These are phyloP conservation scores for Cercospora berteroae DNA, from an alignment of 2,329 filamentous ascomycete genomes.

Conservation along the genomic window DNA sequence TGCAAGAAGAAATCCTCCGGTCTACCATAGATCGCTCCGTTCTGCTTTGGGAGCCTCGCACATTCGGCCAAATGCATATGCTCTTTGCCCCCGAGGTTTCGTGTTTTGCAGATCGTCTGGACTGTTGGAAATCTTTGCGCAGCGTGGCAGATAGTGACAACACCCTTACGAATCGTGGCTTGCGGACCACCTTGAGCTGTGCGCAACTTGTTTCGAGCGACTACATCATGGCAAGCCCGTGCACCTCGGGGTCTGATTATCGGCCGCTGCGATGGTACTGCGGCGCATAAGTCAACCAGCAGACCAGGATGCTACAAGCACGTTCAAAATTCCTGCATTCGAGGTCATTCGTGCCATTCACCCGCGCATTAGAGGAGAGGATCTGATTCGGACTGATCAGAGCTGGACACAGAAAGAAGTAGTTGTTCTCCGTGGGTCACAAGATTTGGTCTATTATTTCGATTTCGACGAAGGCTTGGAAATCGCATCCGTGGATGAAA, in stretches of 20 bases:
- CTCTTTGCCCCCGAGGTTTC: not conserved
- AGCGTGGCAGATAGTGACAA: not conserved
- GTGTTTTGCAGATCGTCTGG: not conserved
- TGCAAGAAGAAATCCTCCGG: constrained; percentile 24
- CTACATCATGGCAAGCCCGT: not conserved
- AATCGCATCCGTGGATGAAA: not conserved
- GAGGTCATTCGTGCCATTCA: not conserved
- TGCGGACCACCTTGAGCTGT: not conserved
- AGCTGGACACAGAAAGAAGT: not conserved
- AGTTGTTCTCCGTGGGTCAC: not conserved
- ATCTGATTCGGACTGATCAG: not conserved
- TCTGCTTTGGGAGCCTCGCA: not conserved
- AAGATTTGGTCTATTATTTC: not conserved
- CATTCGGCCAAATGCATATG: not conserved
- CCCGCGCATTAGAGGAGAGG: not conserved
- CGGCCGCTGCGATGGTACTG: not conserved
- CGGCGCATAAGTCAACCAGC: not conserved
- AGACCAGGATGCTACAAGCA: not conserved
- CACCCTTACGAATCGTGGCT: not conserved
- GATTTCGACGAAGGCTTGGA: not conserved
- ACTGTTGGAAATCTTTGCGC: not conserved
- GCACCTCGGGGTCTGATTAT: no score
- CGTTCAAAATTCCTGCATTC: not conserved
- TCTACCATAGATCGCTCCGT: constrained; percentile 8
- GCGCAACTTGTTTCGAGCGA: not conserved